Evolutionary conservation across 2,329 filamentous ascomycete genomes (phyloP).

Genomic region (Ciborinia camelliae): DNA sequence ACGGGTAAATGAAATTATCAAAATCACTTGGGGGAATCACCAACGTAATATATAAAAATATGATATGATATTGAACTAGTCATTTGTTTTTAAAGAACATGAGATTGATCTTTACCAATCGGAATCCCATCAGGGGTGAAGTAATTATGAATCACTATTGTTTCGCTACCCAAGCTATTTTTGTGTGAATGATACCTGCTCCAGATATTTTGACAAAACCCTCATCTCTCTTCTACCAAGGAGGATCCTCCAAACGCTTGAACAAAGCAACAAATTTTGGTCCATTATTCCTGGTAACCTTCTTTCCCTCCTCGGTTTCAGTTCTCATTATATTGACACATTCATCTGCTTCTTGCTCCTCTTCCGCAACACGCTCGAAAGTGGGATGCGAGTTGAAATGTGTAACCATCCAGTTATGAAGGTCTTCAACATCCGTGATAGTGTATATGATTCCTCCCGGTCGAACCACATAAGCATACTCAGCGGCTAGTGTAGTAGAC

Average conservation of each 20-base stretch:
- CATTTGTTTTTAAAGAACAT: not conserved
- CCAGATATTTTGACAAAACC: too few species aligned
- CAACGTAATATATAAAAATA: not conserved
- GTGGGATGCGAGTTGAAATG: conserved; percentile 76
- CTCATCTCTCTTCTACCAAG: conserved; percentile 46
- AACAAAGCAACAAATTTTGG: conserved; percentile 91
- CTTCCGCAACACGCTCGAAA: conserved; percentile 71
- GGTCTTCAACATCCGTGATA: conserved; percentile 93
- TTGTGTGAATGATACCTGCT: not conserved
- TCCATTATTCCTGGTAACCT: conserved; percentile 86
- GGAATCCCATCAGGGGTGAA: not conserved
- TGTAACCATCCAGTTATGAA: conserved; percentile 89
- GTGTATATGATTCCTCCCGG: conserved; percentile 90
- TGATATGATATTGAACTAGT: not conserved
- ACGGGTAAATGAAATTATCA: not conserved
- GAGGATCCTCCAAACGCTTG: conserved; percentile 59
- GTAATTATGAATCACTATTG: not conserved
- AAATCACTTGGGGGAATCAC: not conserved
- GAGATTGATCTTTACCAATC: not conserved
- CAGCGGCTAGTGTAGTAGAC: conserved; percentile 79
- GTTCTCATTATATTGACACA: conserved; percentile 72
- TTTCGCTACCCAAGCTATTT: not conserved
- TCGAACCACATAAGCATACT: conserved; percentile 84
- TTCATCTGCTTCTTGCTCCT: conserved; percentile 64
- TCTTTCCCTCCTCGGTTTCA: conserved; percentile 96